These are phyloP conservation scores for Boletellus dicymbophilus DNA, from an alignment of 1,284 basidiomycete species.

Conservation along the genomic window DNA sequence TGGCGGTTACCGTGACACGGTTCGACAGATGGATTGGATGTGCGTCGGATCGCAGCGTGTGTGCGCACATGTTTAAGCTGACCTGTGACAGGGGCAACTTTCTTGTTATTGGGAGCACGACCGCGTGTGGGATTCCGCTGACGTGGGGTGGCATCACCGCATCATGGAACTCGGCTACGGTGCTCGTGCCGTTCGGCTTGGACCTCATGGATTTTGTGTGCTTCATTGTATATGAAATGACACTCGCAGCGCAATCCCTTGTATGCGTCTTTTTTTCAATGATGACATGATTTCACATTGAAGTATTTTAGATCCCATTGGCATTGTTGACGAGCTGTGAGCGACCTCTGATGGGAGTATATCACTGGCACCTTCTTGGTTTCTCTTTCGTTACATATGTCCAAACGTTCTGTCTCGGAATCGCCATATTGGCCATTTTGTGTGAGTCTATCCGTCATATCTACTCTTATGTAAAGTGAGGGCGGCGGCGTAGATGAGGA, in stretches of 20 bases:
- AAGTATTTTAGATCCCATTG: conserved; percentile 13
- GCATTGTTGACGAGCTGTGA: conserved; percentile 14
- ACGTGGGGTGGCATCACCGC: conserved; percentile 21
- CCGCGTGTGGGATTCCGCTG: conserved; percentile 10
- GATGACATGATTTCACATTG: not conserved
- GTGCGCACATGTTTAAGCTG: not conserved
- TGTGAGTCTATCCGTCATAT: conserved; percentile 10
- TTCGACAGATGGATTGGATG: conserved; percentile 19
- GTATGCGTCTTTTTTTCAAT: conserved; percentile 7
- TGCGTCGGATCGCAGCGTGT: not conserved
- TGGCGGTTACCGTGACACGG: conserved; percentile 10
- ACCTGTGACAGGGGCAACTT: conserved; percentile 10
- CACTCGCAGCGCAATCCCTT: conserved; percentile 14
- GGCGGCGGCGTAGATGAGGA: too few species aligned
- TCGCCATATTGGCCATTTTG: not conserved
- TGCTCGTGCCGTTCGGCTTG: conserved; percentile 44
- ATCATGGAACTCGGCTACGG: conserved; percentile 41
- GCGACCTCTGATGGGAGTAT: not conserved
- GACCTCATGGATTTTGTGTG: conserved; percentile 35
- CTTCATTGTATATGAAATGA: conserved; percentile 15
- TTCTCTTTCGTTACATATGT: conserved; percentile 8
- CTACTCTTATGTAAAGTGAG: too few species aligned
- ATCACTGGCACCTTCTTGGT: too few species aligned
- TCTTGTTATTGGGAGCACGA: conserved; percentile 11
- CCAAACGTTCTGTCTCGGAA: conserved; percentile 3